Percentiles rank a stretch among this genome's conserved stretches.
Evolutionary conservation across 148 eudicot genomes (phyloP).

Genomic region (Silene uniflora): DNA sequence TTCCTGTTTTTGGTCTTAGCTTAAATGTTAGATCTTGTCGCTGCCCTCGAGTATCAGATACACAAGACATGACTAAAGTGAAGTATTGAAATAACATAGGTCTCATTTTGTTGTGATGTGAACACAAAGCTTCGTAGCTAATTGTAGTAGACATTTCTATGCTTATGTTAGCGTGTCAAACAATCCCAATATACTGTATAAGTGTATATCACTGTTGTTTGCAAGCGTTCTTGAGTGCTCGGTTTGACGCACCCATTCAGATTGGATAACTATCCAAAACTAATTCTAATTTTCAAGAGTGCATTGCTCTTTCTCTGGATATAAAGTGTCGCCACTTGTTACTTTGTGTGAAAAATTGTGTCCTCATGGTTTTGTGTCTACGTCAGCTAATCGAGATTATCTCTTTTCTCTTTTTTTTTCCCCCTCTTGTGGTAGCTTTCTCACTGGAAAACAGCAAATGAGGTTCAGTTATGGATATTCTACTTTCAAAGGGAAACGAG

Average conservation of each 20-base stretch:
- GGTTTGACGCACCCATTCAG: neutral
- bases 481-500: slow-evolving; percentile 72
- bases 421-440: slow-evolving; percentile 34
- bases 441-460: slow-evolving; percentile 39
- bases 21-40: too few relatives aligned
- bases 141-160: neutral
- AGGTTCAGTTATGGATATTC: slow-evolving; percentile 82
- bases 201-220: neutral
- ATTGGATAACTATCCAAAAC: neutral
- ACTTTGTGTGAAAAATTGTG: neutral
- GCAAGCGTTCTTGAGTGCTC: neutral
- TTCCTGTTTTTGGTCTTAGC: too few relatives aligned
- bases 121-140: too few relatives aligned
- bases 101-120: too few relatives aligned
- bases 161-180: neutral
- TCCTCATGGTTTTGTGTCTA: neutral
- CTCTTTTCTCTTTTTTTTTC: neutral
- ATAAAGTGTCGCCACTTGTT: neutral
- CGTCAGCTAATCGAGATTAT: slow-evolving; percentile 5
- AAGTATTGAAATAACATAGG: too few relatives aligned
- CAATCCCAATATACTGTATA: neutral
- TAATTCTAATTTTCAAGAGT: neutral
- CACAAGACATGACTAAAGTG: too few relatives aligned
- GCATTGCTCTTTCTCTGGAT: neutral
- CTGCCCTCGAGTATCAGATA: too few relatives aligned